Evolutionary conservation across 2,329 filamentous ascomycete genomes (phyloP).

Genomic region (Apiospora hydei): DNA sequence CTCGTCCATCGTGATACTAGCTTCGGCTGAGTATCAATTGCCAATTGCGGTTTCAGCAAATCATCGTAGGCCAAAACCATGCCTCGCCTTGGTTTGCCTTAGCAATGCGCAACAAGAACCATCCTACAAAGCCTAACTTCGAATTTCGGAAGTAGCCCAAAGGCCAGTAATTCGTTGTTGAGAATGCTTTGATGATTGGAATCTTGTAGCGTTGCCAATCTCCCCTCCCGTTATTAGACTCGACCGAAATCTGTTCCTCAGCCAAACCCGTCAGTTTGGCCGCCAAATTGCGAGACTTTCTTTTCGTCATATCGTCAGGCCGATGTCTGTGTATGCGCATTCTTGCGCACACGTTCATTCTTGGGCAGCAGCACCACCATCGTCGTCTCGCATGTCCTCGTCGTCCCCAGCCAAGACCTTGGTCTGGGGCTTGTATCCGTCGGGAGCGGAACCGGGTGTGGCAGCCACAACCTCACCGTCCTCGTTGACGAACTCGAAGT

Average conservation of each 20-base stretch:
- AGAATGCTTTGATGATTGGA: neutral
- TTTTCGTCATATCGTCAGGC: neutral
- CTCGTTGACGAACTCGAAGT: constrained; percentile 98
- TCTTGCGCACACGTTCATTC: neutral
- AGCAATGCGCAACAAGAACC: neutral
- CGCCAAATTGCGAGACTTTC: neutral
- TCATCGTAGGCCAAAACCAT: neutral
- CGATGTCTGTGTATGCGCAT: neutral
- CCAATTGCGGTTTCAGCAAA: neutral
- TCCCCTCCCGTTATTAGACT: too few relatives aligned
- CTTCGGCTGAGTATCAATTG: neutral
- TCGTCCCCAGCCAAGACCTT: constrained; percentile 71
- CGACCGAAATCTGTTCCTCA: neutral
- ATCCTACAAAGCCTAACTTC: neutral
- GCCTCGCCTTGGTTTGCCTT: neutral
- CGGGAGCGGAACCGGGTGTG: constrained; percentile 76
- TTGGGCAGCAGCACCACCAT: constrained; percentile 19
- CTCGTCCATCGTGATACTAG: neutral
- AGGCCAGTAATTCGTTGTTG: neutral
- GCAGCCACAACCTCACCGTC: constrained; percentile 84
- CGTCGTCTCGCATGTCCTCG: constrained; percentile 61
- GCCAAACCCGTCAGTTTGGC: neutral
- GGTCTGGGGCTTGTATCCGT: constrained; percentile 67
- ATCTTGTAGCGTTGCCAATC: neutral
- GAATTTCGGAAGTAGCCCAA: neutral